phyloP scores from a whole-genome alignment of 768 basidiomycete species.

The Suillus tomentosus region DNA sequence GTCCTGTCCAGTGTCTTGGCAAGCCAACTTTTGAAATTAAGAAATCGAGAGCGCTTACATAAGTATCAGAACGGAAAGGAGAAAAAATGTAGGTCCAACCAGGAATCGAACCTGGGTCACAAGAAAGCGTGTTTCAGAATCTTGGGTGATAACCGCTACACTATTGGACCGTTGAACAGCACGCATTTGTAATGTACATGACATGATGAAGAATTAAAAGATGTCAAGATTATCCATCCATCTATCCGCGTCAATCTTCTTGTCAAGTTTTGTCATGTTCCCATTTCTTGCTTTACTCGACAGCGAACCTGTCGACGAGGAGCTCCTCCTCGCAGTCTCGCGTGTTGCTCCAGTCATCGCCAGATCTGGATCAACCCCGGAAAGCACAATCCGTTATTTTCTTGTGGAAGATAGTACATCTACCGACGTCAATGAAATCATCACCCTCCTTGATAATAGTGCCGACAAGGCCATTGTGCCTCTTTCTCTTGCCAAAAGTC shows the following conservation, averaged over 20 bases:
- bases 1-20: too few species aligned
- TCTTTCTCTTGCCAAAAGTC: slow-evolving; percentile 61
- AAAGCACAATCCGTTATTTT: slow-evolving; percentile 45
- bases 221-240: not conserved
- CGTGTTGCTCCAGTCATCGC: slow-evolving; percentile 81
- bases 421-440: slow-evolving; percentile 53
- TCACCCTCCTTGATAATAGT: slow-evolving; percentile 74
- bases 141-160: slow-evolving; percentile 23
- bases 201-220: not conserved
- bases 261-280: slow-evolving; percentile 35
- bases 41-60: too few species aligned
- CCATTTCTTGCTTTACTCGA: slow-evolving; percentile 66
- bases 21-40: too few species aligned
- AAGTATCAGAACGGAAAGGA: too few species aligned
- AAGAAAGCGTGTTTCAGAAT: slow-evolving; percentile 18
- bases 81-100: slow-evolving; percentile 15
- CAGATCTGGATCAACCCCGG: slow-evolving; percentile 16
- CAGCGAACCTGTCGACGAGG: slow-evolving; percentile 37
- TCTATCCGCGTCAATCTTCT: not conserved
- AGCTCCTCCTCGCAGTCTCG: slow-evolving; percentile 58
- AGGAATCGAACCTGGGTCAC: slow-evolving; percentile 22
- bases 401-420: slow-evolving; percentile 52
- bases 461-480: slow-evolving; percentile 80
- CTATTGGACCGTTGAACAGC: slow-evolving; percentile 10
- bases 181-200: fast-evolving